Evolutionary conservation across 306 rosid genomes (phyloP).

Genomic region (Fagus crenata): DNA sequence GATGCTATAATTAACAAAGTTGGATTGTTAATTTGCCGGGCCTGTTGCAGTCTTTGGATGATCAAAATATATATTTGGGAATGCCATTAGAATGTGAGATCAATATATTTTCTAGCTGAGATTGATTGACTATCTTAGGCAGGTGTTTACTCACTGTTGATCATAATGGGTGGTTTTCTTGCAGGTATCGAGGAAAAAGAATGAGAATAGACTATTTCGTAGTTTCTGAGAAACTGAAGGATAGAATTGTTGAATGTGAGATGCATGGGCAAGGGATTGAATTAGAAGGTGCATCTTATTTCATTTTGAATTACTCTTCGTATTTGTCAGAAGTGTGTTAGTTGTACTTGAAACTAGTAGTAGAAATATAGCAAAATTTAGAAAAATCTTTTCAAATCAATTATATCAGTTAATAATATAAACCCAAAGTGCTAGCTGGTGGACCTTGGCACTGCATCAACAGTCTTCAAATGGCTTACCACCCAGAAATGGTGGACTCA

Average conservation of each 20-base stretch:
- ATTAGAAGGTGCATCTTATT: conserved; percentile 56
- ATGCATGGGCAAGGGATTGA: conserved; percentile 92
- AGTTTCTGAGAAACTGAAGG: conserved; percentile 65
- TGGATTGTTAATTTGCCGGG: neutral
- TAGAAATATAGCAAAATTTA: conserved; percentile 12
- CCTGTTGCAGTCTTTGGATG: neutral
- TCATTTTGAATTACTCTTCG: conserved; percentile 5
- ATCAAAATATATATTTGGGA: neutral
- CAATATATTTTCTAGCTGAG: neutral
- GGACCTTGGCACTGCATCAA: conserved; percentile 17
- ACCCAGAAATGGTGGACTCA: conserved; percentile 1
- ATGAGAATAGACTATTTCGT: conserved; percentile 94
- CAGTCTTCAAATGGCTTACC: too few relatives aligned
- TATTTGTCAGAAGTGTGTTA: conserved; percentile 5
- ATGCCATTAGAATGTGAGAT: conserved; percentile 12
- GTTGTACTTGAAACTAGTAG: conserved; percentile 17
- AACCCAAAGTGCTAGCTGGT: conserved; percentile 8
- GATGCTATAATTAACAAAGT: conserved; percentile 12
- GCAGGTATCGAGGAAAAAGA: conserved; percentile 95
- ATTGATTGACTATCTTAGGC: conserved; percentile 22
- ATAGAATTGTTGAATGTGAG: conserved; percentile 73
- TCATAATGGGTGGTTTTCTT: conserved; percentile 32
- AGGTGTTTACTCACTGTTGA: conserved; percentile 10
- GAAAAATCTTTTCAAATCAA: conserved; percentile 9
- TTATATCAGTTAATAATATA: conserved; percentile 5